These are phyloP conservation scores for Rubus idaeus DNA, from an alignment of 306 rosid species.

Conservation along the genomic window DNA sequence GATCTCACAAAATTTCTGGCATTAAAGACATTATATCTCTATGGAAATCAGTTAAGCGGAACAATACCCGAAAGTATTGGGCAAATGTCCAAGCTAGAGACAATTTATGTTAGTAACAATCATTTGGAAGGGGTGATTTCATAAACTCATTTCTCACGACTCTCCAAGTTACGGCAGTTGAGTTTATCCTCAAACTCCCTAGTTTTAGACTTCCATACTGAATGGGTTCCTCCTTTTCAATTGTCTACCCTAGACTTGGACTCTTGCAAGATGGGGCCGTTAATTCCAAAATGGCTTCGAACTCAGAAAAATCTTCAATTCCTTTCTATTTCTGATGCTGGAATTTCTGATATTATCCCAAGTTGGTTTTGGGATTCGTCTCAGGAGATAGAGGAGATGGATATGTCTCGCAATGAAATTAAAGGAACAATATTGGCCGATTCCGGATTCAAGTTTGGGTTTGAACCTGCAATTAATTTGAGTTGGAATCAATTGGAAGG, in stretches of 20 bases:
- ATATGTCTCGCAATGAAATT: background rate
- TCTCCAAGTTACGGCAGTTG: rapidly evolving
- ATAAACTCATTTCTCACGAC: background rate
- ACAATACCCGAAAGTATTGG: background rate
- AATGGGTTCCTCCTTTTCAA: background rate
- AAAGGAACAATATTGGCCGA: background rate
- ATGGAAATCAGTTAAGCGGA: background rate
- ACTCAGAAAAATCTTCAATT: background rate
- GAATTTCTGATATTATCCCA: background rate
- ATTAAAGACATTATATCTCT: rapidly evolving
- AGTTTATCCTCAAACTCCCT: background rate
- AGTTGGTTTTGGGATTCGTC: slow-evolving; percentile 1
- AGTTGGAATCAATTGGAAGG: slow-evolving; percentile 10
- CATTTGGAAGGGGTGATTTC: background rate
- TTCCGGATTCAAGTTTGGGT: too few species aligned
- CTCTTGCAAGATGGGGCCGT: background rate
- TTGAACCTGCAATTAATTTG: rapidly evolving
- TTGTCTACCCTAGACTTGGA: rapidly evolving
- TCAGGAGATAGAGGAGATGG: rapidly evolving
- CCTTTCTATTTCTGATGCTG: background rate
- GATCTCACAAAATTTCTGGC: background rate
- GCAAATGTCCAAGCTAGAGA: background rate
- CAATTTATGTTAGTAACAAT: background rate
- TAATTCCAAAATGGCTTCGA: background rate
- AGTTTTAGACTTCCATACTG: background rate